phyloP scores from a whole-genome alignment of 2,329 filamentous ascomycete genomes.

The Tolypocladium capitatum region DNA sequence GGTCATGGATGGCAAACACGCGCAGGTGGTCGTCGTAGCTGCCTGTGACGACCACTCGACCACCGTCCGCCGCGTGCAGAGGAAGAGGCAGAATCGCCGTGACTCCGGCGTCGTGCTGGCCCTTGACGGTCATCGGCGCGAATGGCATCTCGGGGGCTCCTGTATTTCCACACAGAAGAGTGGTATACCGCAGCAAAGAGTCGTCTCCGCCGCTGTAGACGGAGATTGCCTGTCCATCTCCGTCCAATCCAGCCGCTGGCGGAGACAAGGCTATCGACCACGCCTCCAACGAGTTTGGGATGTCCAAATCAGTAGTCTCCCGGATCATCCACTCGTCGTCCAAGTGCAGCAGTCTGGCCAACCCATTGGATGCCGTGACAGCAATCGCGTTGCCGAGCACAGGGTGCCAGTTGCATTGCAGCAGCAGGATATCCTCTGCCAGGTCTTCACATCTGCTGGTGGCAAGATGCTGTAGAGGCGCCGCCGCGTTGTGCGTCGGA shows the following conservation, averaged over 20 bases:
- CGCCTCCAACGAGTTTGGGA: constrained; percentile 49
- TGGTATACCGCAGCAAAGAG: constrained; percentile 40
- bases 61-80: constrained; percentile 23
- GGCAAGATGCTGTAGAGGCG: constrained; percentile 25
- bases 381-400: constrained; percentile 40
- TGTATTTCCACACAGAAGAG: constrained; percentile 14
- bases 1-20: constrained; percentile 40
- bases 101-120: constrained; percentile 65
- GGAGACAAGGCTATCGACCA: constrained; percentile 57
- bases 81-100: constrained; percentile 69
- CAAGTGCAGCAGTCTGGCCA: constrained; percentile 42
- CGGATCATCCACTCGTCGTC: constrained; percentile 26
- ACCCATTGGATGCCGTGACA: constrained; percentile 57
- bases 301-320: constrained; percentile 21
- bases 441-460: constrained; percentile 35
- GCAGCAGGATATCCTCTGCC: constrained; percentile 47
- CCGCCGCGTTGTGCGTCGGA: constrained; percentile 17
- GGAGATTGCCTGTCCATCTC: constrained; percentile 16
- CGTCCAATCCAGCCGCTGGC: constrained; percentile 6
- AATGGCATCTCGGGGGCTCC: constrained; percentile 8
- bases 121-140: constrained; percentile 22
- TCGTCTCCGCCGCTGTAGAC: constrained; percentile 68
- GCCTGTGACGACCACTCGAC: constrained; percentile 60
- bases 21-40: constrained; percentile 83
- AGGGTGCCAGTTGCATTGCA: constrained; percentile 65